Evolutionary conservation across 208 protist species (phyloP).

Genomic region (Wallacemonas collosoma): DNA sequence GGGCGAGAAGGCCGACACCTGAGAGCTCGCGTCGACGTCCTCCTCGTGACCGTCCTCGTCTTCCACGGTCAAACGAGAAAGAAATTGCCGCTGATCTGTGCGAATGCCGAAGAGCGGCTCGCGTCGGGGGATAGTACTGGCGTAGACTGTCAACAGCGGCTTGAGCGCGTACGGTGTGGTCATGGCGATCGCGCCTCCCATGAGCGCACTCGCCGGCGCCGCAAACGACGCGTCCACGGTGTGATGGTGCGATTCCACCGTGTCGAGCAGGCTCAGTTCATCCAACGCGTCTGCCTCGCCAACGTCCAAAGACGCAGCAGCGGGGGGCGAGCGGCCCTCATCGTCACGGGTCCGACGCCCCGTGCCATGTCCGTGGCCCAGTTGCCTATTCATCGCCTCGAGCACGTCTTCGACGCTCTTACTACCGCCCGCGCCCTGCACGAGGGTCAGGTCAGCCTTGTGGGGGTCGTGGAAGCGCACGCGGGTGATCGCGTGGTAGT

Average conservation of each 20-base stretch:
- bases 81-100: conserved; percentile 17
- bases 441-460: conserved; percentile 55
- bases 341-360: not conserved
- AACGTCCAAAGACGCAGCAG: not conserved
- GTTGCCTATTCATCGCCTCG: conserved; percentile 37
- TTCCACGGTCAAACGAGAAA: conserved; percentile 3
- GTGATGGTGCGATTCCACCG: not conserved
- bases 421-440: conserved; percentile 46
- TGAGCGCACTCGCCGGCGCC: conserved; percentile 1
- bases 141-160: conserved; percentile 76
- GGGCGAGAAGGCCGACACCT: conserved; percentile 6
- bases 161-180: conserved; percentile 55
- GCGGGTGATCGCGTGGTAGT: conserved; percentile 80
- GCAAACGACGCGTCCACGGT: not conserved
- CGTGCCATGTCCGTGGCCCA: not conserved
- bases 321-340: not conserved
- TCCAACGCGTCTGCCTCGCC: conserved; percentile 8
- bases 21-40: conserved; percentile 6
- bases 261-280: not conserved
- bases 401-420: conserved; percentile 67
- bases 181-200: conserved; percentile 24
- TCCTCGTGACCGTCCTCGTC: not conserved
- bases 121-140: conserved; percentile 74
- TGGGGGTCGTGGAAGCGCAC: conserved; percentile 64
- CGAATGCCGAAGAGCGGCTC: conserved; percentile 54